Percentiles rank a stretch among this genome's conserved stretches.
These are phyloP conservation scores for Nasturtium officinale DNA, from an alignment of 345 rosid species.

Conservation along the genomic window DNA sequence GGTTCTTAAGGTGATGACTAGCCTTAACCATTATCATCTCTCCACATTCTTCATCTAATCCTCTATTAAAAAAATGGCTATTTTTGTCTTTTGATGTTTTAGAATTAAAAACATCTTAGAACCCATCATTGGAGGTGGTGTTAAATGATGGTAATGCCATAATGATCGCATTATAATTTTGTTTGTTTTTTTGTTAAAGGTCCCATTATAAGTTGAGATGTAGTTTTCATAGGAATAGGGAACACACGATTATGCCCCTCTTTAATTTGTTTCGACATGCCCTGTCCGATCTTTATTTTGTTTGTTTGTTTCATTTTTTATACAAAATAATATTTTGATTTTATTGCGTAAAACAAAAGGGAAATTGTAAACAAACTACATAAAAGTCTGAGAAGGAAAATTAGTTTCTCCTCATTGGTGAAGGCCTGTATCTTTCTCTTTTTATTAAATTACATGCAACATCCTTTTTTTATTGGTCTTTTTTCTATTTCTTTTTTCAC, in stretches of 20 bases:
- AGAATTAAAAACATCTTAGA: no score
- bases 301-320: conserved; percentile 23
- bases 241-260: conserved; percentile 25
- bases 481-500: neutral
- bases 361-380: conserved; percentile 20
- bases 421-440: conserved; percentile 10
- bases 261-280: conserved; percentile 27
- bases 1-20: no score
- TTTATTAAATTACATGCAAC: neutral
- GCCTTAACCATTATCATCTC: no score
- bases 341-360: conserved; percentile 36
- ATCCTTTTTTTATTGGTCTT: no score
- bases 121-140: no score
- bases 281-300: conserved; percentile 23
- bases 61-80: no score
- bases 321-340: conserved; percentile 15
- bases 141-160: no score
- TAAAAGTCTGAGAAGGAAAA: neutral
- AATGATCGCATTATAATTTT: no score
- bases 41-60: no score
- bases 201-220: conserved; percentile 26
- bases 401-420: conserved; percentile 2
- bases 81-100: no score
- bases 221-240: conserved; percentile 32
- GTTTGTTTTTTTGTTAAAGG: no score